Evolutionary conservation across 805 yeast species (phyloP), one percentile per base, ranked within the genome.

Genomic region (Suhomyces prunicola): DNA sequence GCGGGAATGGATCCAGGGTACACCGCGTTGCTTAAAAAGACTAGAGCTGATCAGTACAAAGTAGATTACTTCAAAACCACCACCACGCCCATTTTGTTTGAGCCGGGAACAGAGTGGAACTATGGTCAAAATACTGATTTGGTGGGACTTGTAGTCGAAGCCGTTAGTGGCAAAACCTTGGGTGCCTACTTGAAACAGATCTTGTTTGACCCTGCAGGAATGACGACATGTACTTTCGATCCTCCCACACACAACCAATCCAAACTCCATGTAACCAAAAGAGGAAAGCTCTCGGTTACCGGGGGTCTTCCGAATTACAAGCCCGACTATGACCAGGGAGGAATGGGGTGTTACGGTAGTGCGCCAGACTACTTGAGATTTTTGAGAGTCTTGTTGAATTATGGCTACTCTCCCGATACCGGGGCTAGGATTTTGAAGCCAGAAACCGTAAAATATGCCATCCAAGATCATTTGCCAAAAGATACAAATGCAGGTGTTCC

Each of bases 311-410:
- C 41, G 13, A 19, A 10, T 13, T 23, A 36, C 44, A 54, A 54
- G n/a, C 66, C 70, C 36, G 50, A 46, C 24, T 48, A 72, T 7
- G 78, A 74, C 54, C 68, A 73, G 72, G 79, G 79, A 6, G 79
- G 79, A n/a, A 76, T 69, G 50, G 79, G 79, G 2, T 64, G 72
- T 48, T 70, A 66, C 50, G 73, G 76, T 0, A 67, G 69, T 2
- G 70, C 69, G 1, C 65, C 60, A 2, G 79, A 74, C 57, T 75
- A 68, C 51, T 61, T 75, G 53, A 71, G 66, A 50, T 73, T 73
- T 46, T 58, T 75, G 24, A 64, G 78, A 7, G 61, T 70, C 8
- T 65, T 77, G 57, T 62, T 78, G 41, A 77, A 77, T 53, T 66
- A 68, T 45, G 82, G 82, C 9, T 54, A 58, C 12, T 70, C 77